Percentiles rank a stretch among this genome's conserved stretches.
phyloP scores from a whole-genome alignment of 306 rosid species.

The Comarum palustre region DNA sequence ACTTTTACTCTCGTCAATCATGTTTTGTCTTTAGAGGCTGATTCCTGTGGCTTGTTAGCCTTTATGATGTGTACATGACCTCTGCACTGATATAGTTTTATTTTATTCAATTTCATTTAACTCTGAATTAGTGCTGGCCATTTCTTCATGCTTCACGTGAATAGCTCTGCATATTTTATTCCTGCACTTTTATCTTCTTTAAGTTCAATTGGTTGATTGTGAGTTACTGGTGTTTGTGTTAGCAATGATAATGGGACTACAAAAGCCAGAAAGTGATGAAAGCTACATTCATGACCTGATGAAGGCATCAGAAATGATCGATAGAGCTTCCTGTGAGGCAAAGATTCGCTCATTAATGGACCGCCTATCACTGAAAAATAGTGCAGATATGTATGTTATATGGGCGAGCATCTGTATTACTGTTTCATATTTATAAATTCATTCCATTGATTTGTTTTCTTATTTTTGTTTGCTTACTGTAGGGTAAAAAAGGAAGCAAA shows the following conservation, averaged over 20 bases:
- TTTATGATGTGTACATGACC: not conserved
- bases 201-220: not conserved
- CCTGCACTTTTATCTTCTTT: not conserved
- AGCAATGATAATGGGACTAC: constrained; percentile 58
- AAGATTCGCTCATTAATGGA: constrained; percentile 54
- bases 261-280: constrained; percentile 45
- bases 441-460: not conserved
- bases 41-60: not conserved
- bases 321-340: constrained; percentile 50
- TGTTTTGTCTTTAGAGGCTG: not conserved
- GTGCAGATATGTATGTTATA: constrained; percentile 54
- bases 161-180: not conserved
- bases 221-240: constrained; percentile 23
- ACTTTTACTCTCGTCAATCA: not conserved
- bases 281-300: constrained; percentile 36
- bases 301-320: constrained; percentile 61
- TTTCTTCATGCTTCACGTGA: not conserved
- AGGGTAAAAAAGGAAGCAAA: constrained; percentile 73
- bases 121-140: not conserved
- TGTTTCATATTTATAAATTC: constrained; percentile 17
- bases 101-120: not conserved
- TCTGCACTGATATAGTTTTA: not conserved
- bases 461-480: constrained; percentile 12
- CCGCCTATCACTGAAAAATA: constrained; percentile 53
- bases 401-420: constrained; percentile 12